A percentile compares a stretch with the other conserved stretches of the same genome.
Evolutionary conservation across 1,139 yeast genomes (phyloP).

Genomic region (Meyerozyma carpophila): DNA sequence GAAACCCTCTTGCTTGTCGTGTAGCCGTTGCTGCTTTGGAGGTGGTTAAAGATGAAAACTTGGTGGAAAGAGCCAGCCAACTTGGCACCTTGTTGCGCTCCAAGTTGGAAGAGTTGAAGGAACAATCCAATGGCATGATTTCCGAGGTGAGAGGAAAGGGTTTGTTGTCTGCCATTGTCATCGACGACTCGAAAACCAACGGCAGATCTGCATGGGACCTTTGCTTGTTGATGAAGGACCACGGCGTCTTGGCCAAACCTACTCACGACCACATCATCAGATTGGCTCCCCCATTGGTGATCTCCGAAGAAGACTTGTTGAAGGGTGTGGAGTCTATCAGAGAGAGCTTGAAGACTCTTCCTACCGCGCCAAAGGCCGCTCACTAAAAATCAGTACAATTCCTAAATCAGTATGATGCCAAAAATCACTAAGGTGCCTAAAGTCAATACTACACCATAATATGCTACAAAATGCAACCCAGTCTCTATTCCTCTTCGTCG

Average conservation of each 20-base stretch:
- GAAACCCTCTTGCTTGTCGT: conserved; percentile 91
- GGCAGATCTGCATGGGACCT: conserved; percentile 97
- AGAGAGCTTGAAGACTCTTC: conserved; percentile 54
- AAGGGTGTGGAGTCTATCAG: conserved; percentile 76
- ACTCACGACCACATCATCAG: conserved; percentile 95
- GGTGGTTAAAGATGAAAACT: conserved; percentile 81
- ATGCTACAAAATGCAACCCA: not conserved
- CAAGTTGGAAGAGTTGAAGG: conserved; percentile 60
- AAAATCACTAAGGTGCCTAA: too few species aligned
- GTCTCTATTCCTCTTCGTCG: conserved; percentile 53
- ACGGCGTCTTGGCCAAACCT: conserved; percentile 93
- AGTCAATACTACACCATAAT: too few species aligned
- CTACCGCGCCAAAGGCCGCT: conserved; percentile 42
- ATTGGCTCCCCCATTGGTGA: conserved; percentile 93
- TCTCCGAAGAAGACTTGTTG: conserved; percentile 77
- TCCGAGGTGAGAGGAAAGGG: conserved; percentile 94
- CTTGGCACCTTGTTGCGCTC: conserved; percentile 68
- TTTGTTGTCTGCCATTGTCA: conserved; percentile 82
- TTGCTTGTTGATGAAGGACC: conserved; percentile 81
- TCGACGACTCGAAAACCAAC: conserved; percentile 76
- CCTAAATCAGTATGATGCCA: not conserved
- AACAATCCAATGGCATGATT: conserved; percentile 64
- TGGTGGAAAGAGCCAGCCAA: conserved; percentile 70
- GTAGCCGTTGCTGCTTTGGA: conserved; percentile 93
- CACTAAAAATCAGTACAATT: conserved; percentile 23